phyloP scores from a whole-genome alignment of 2,329 filamentous ascomycete genomes.

The Curvularia spicifera region DNA sequence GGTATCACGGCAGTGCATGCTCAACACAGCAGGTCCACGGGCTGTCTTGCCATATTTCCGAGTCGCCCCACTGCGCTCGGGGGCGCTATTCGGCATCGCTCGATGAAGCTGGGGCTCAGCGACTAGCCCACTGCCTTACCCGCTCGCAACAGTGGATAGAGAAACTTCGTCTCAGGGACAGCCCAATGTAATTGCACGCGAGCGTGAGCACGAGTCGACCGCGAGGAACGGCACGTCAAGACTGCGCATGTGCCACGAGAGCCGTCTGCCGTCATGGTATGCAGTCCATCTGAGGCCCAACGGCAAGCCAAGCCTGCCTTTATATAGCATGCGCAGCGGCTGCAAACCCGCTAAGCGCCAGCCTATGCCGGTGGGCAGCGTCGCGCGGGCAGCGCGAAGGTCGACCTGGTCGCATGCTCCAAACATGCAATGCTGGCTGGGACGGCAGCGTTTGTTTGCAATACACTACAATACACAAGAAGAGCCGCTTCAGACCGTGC shows the following conservation, averaged over 20 bases:
- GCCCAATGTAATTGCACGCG: constrained; percentile 5
- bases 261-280: constrained; percentile 11
- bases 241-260: neutral
- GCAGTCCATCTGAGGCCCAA: constrained; percentile 15
- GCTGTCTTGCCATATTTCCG: constrained; percentile 12
- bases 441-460: neutral
- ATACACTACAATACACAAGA: constrained; percentile 7
- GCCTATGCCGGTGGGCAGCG: constrained; percentile 28
- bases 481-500: constrained; percentile 8
- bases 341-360: constrained; percentile 39
- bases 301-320: constrained; percentile 33
- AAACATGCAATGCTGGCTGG: constrained; percentile 10
- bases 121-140: constrained; percentile 14
- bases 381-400: constrained; percentile 15
- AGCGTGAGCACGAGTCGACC: neutral
- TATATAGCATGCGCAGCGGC: constrained; percentile 36
- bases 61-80: constrained; percentile 21
- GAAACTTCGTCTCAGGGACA: constrained; percentile 12
- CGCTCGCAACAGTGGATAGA: constrained; percentile 19
- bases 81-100: constrained; percentile 19
- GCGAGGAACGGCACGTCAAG: neutral
- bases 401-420: constrained; percentile 18
- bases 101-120: constrained; percentile 15
- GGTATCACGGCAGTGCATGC: constrained; percentile 3
- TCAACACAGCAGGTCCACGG: constrained; percentile 12